Base-by-base conservation (phyloP, 441 rosid genomes). In the Geranium incanum region DNA sequence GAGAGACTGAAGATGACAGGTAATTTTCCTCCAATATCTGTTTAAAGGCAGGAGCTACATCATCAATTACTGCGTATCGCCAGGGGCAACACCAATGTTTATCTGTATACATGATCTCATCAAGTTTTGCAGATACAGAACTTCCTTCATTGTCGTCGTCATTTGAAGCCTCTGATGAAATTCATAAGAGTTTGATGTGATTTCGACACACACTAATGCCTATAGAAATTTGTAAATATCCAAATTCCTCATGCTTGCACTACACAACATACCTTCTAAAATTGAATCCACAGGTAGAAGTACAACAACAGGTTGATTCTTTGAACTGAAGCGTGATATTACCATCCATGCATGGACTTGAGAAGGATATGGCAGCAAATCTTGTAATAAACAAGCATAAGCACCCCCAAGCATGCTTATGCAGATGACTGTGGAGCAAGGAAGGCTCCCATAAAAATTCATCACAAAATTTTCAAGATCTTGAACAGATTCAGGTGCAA, bases 11-110 rank as follows among this genome's bases (percentile, higher is more conserved):
- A 69, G 96, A 86, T 41, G 93, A 87, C 70, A 73, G 45, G 76
- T 85, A 87, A 79, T 81, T 93, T 84, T 86, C 91, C 84, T 91
- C 91, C 84, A 93, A 69, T 73, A 92, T 88, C 80, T 75, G 74
- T 84, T 80, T 91, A 81, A 89, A 95, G 70, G 84, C 82, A 16
- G 99, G 99, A 73, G 88, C 93, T 36, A 88, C 87, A 74, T 85
- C 86, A 86, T 95, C 94, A 66, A 89, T 81, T 65, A 86, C 78
- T 6, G 88, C 71, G 67, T 81, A 77, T 81, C 89, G 90, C 98
- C 97, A 89, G 21, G 99, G 96, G 76, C 99, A 95, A 72, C 76
- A 85, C 98, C 99, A 92, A 33, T 76, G 83, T 72, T 80, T 83
- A 64, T 67, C 87, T 69, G 65, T 67, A 36, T 73, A 78, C 75